These are phyloP conservation scores for Pseudonectria buxi DNA, from an alignment of 2,329 filamentous ascomycete genomes.

Conservation along the genomic window DNA sequence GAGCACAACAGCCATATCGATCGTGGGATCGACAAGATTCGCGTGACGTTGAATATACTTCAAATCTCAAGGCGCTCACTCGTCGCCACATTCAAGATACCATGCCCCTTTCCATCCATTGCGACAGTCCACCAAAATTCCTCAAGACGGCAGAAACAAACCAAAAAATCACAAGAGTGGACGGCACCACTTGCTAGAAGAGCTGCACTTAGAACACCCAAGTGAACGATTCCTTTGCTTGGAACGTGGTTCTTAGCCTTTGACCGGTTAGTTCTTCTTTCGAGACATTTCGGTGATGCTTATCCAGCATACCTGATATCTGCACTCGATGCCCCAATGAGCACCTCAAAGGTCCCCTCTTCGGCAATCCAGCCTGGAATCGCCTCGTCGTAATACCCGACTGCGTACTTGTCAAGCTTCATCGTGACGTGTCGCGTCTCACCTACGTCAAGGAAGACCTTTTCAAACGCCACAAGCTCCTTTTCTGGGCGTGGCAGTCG, in stretches of 20 bases:
- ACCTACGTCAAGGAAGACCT: constrained; percentile 52
- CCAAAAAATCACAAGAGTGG: too few species aligned
- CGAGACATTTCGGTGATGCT: background rate
- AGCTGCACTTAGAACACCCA: constrained; percentile 49
- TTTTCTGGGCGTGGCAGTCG: constrained; percentile 60
- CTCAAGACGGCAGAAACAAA: too few species aligned
- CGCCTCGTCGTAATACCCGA: constrained; percentile 57
- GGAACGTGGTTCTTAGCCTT: constrained; percentile 45
- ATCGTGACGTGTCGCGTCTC: constrained; percentile 45
- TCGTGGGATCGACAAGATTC: too few species aligned
- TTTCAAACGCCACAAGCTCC: constrained; percentile 64
- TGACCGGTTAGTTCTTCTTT: constrained; percentile 5
- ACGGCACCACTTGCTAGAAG: background rate
- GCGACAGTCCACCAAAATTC: too few species aligned
- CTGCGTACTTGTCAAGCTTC: constrained; percentile 42
- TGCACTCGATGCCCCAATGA: constrained; percentile 54
- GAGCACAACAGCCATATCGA: too few species aligned
- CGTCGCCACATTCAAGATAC: too few species aligned
- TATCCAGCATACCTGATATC: constrained; percentile 49
- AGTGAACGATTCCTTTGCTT: constrained; percentile 57
- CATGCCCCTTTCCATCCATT: too few species aligned
- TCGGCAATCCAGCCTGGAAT: constrained; percentile 58
- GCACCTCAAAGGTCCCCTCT: constrained; percentile 53
- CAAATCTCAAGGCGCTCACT: too few species aligned
- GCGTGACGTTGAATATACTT: too few species aligned